Evolutionary conservation across 78 protist genomes (phyloP), one percentile per base, ranked within the genome.

Genomic region (Bodo saltans): DNA sequence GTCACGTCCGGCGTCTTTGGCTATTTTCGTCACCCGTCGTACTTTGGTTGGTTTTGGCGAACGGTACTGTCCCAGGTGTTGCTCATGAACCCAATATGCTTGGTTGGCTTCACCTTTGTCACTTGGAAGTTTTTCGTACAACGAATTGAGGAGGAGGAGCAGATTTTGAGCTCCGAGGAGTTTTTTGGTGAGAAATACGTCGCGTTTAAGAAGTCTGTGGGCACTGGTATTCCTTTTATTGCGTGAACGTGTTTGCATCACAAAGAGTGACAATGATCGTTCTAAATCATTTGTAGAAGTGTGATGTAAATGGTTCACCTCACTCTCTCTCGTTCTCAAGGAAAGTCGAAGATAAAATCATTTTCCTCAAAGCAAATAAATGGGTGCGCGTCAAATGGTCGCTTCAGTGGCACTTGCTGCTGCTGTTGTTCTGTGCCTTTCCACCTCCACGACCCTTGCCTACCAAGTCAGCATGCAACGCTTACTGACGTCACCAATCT

Each of bases 41-140:
- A 94, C 88, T 85, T 83, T 67, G 97, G 97, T 23, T 94, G 91
- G 94, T 94, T 92, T 37, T 75, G 89, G 78, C 92, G 84, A 85
- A 29, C 91, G 1, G 85, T 91, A 26, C 90, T 89, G n/a, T 87
- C 93, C 32, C 97, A 94, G 84, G 17, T 94, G 25, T 39, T 90
- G 34, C 86, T 92, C 21, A 32, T 53, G 42, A 94, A 94, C 70
- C 97, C 95, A 1, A 32, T 94, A n/a, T 83, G 90, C 47, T 23
- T 76, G 12, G 42, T 86, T n/a, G 88, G 72, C 11, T 94, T 69
- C 70, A 69, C 88, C 21, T 21, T 0, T 26, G 94, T 85, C 26
- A n/a, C 92, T 33, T 91, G 86, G 83, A 0, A 3, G 27, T 94
- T 94, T 88, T 94, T 94, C 74, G 3, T 0, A 1, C 83, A 88